Conservation (phyloP, 1,139 yeast genomes). For the Yamadazyma pseudoaaseri region DNA sequence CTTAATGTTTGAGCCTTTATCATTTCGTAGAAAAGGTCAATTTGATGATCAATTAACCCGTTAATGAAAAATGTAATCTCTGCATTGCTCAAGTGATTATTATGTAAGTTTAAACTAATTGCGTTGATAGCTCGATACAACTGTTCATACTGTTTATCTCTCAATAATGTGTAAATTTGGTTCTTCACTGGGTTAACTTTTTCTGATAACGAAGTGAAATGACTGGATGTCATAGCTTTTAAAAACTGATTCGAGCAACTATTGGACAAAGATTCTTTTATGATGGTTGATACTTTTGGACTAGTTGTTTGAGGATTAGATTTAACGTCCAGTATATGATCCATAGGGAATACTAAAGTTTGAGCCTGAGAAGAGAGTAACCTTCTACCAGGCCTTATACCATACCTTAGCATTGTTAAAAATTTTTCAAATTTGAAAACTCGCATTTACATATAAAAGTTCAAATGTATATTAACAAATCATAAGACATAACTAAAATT, state of each 20-base stretch:
- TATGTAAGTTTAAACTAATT: constrained; percentile 15
- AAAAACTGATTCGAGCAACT: constrained; percentile 11
- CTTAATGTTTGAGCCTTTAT: constrained; percentile 4
- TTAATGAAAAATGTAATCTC: constrained; percentile 27
- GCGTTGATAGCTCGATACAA: constrained; percentile 21
- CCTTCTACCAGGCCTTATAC: constrained; percentile 9
- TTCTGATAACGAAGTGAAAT: constrained; percentile 12
- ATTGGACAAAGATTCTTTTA: constrained; percentile 5
- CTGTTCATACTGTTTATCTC: constrained; percentile 17
- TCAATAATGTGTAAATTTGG: constrained; percentile 19
- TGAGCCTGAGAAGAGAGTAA: constrained; percentile 7
- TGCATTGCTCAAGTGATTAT: constrained; percentile 15
- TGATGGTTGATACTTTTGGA: neutral
- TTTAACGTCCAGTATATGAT: neutral
- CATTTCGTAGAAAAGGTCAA: constrained; percentile 10
- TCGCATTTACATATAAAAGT: no score
- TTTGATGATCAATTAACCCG: constrained; percentile 23
- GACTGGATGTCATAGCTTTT: constrained; percentile 12
- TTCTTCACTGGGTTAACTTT: constrained; percentile 6
- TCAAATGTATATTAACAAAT: no score
- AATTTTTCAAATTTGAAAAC: constrained; percentile 4
- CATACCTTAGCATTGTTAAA: constrained; percentile 10
- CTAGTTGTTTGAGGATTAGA: neutral
- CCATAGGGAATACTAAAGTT: neutral
- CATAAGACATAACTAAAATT: constrained; percentile 6